Conservation (phyloP, 345 rosid species). For the Passiflora organensis region DNA sequence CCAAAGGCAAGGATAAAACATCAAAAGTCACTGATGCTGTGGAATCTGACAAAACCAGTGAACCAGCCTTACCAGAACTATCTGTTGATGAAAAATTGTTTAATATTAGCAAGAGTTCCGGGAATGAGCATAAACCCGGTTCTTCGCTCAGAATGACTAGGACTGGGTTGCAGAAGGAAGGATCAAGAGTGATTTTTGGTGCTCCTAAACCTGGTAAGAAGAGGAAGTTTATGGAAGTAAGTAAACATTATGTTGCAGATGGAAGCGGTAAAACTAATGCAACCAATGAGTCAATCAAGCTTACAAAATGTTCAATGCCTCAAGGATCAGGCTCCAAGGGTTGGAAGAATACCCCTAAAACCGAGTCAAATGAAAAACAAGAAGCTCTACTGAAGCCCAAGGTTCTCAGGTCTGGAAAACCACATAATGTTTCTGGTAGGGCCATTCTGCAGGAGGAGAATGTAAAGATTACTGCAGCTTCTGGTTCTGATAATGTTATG, state of each 20-base stretch:
- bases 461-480: conserved; percentile 23
- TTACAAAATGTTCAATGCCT: conserved; percentile 59
- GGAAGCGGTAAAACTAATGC: conserved; percentile 38
- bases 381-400: conserved; percentile 45
- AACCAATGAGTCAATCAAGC: conserved; percentile 55
- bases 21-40: conserved; percentile 25
- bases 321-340: conserved; percentile 54
- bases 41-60: conserved; percentile 41
- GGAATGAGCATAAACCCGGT: conserved; percentile 45
- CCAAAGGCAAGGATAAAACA: conserved; percentile 46
- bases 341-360: conserved; percentile 50
- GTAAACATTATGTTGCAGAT: conserved; percentile 78
- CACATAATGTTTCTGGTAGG: conserved; percentile 40
- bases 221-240: conserved; percentile 96
- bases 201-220: conserved; percentile 98
- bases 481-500: conserved; percentile 32
- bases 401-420: conserved; percentile 53
- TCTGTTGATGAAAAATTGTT: conserved; percentile 54
- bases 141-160: conserved; percentile 53
- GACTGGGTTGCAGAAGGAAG: conserved; percentile 80
- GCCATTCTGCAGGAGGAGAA: conserved; percentile 41
- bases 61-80: conserved; percentile 42
- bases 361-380: conserved; percentile 55
- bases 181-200: conserved; percentile 71
- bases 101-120: conserved; percentile 59